These are phyloP conservation scores for Colletotrichum liriopes DNA, from an alignment of 2,329 filamentous ascomycete species.

Conservation along the genomic window DNA sequence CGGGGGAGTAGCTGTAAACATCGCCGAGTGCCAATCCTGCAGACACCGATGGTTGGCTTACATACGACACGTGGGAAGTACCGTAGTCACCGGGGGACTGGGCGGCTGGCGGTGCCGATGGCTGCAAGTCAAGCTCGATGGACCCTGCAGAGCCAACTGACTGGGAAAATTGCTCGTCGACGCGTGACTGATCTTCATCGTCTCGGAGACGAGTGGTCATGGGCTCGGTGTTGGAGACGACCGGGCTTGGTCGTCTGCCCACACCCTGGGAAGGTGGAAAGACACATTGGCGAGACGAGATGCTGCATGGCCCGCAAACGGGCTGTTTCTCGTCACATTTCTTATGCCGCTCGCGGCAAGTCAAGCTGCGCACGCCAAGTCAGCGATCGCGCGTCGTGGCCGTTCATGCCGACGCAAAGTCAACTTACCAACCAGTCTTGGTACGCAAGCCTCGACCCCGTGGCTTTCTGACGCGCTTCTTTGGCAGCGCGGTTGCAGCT, in stretches of 20 bases:
- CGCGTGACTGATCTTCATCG: slow-evolving; percentile 5
- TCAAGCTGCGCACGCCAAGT: slow-evolving; percentile 50
- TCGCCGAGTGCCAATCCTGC: slow-evolving; percentile 35
- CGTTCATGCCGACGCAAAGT: neutral
- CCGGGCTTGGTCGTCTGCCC: slow-evolving; percentile 19
- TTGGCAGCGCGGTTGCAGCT: slow-evolving; percentile 33
- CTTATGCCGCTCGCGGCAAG: slow-evolving; percentile 63
- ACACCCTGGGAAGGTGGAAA: slow-evolving; percentile 37
- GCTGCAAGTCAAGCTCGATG: slow-evolving; percentile 12
- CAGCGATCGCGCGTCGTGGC: slow-evolving; percentile 11
- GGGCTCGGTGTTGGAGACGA: neutral
- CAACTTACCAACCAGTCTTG: slow-evolving; percentile 57
- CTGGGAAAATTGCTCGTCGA: slow-evolving; percentile 17
- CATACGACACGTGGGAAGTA: slow-evolving; percentile 15
- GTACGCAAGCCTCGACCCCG: slow-evolving; percentile 60
- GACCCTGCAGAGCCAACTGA: slow-evolving; percentile 6
- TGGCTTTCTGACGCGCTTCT: slow-evolving; percentile 52
- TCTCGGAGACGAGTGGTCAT: slow-evolving; percentile 12
- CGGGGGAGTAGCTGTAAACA: slow-evolving; percentile 46
- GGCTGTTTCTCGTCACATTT: slow-evolving; percentile 64
- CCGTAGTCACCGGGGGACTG: slow-evolving; percentile 14
- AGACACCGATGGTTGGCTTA: slow-evolving; percentile 22
- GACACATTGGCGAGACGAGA: slow-evolving; percentile 46
- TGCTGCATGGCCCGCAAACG: slow-evolving; percentile 47
- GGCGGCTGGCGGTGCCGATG: slow-evolving; percentile 4